Base-by-base conservation (phyloP, 2,329 filamentous ascomycete species). In the Fulvia fulva region DNA sequence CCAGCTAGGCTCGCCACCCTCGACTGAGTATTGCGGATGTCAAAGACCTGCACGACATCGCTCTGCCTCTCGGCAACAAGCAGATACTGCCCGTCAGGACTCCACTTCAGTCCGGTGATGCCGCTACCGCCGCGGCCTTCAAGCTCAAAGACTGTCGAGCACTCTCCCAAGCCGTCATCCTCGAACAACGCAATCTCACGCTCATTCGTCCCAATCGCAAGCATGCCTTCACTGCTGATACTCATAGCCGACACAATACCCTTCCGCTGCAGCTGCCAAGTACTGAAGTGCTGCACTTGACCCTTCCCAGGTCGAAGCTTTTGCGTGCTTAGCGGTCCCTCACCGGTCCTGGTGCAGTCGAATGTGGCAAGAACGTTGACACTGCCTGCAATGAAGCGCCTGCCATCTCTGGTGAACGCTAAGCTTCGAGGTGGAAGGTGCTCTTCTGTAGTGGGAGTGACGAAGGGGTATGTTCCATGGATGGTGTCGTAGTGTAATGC, bases 191-290 rank as follows among this genome's bases (percentile, higher is more conserved):
- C 83, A 11, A 87, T 65, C 21, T 80, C 73, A n/a, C 83, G 75
- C 3, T 79, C 79, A 43, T 81, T 80, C 0, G 83, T 83, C 5
- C 84, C 85, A 0, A 82, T 82, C 19, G 84, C 84, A 6, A 84
- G 72, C 0, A 85, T 68, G 0, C 78, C 77, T 26, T 79, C 76
- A 12, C 66, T 70, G 46, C 76, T 77, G 45, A 83, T 69, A 1
- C 74, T 72, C 60, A 87, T 67, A 0, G 81, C 76, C 7, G 79
- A 81, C 8, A 87, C 75, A 23, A 80, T 76, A 1, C 84, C 83
- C 67, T 81, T 82, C 75, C 84, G 82, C 7, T 78, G 78, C 22
- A 78, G 67, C 2, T 76, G 76, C 8, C 76, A 77, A n/a, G 47
- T 52, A 23, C 76, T 78, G 61, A 70, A 71, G 19, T 47, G 44